Evolutionary conservation across 2,329 filamentous ascomycete genomes (phyloP), one percentile per base, ranked within the genome.

Genomic region (Beauveria bassiana): DNA sequence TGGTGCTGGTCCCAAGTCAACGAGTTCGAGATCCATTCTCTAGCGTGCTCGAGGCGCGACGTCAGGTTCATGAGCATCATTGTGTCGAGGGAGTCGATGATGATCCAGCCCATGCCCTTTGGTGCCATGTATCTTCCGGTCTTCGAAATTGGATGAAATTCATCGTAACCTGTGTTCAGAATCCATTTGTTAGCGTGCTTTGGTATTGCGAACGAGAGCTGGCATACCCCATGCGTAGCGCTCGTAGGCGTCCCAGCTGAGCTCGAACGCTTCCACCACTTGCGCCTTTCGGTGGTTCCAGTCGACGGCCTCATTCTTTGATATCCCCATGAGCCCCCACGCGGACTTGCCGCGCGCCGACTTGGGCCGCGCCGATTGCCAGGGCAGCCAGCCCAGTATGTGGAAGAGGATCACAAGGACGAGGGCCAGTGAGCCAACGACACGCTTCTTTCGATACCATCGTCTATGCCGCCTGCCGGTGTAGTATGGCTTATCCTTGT

Each of bases 41-140:
- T 83, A 31, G 95, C 93, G 70, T 96, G 87, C 43, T 86, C 82
- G 45, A 99, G 82, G 64, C 93, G 87, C 38, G 86, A 89, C 16
- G 93, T 98, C 66, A 96, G 81, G 73, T 98, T 98, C 95, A 99
- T 99, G 64, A 99, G 80, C 78, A 99, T 99, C 81, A 98, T 84
- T 1, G 95, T 99, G 74, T 99, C 95, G 65, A 99, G 79, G 14
- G 93, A 87, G 76, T 99, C 95, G 62, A 99, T 88, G 64, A 99
- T 97, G 70, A 98, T 98, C 95, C 96, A 99, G 34, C 95, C 95
- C 75, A 99, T 82, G 28, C 93, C 95, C 64, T 91, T 86, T 3
- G 88, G 82, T 7, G 91, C 87, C 93, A 99, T 98, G 68, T 95
- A 86, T 57, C 80, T 81, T 55, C 91, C 90, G 20, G 78, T 85